Evolutionary conservation across 495 filamentous ascomycete species (phyloP), one percentile per base, ranked within the genome.

Genomic region (Hyaloscypha bicolor): DNA sequence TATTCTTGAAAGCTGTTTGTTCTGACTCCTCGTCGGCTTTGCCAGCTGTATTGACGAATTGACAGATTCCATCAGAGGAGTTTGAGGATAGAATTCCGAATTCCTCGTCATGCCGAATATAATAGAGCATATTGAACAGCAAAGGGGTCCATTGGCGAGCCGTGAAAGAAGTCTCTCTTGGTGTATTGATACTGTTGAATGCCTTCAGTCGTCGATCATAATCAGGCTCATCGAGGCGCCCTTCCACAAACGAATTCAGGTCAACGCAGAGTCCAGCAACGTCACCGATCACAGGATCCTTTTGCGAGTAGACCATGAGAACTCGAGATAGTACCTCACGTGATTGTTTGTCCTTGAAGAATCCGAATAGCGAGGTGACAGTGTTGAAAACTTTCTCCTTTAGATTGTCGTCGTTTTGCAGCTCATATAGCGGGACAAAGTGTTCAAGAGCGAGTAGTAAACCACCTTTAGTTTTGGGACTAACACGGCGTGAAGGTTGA

Each of bases 81-180:
- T 92, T 97, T 19, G 80, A 78, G 4, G 92, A 88, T 66, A 97
- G 78, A 33, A 96, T 91, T 51, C 90, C 90, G 62, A 95, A 85
- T 72, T 99, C 95, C 60, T 97, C 93, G 52, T 90, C 88, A 72
- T 96, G 90, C 71, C 87, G 90, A 71, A 97, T 88, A 72, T 89
- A 94, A 78, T 87, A 97, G 2, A 97, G 82, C 84, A 97, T 88
- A 73, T 98, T 98, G 78, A 90, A 90, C 2, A 98, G 75, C 35
- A 98, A 79, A n/a, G 96, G 94, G 65, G 86, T 83, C 96, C 95
- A 99, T 72, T 96, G 90, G 66, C 85, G 86, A n/a, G 88, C 75
- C 4, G 83, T 90, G 42, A 94, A 86, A 0, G 76, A 79, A 1
- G 66, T 69, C 42, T 81, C 78, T 59, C 79, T 72, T 4, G 80